Conservation (phyloP, 2,329 filamentous ascomycete genomes). For the Paraconiothyrium brasiliense region DNA sequence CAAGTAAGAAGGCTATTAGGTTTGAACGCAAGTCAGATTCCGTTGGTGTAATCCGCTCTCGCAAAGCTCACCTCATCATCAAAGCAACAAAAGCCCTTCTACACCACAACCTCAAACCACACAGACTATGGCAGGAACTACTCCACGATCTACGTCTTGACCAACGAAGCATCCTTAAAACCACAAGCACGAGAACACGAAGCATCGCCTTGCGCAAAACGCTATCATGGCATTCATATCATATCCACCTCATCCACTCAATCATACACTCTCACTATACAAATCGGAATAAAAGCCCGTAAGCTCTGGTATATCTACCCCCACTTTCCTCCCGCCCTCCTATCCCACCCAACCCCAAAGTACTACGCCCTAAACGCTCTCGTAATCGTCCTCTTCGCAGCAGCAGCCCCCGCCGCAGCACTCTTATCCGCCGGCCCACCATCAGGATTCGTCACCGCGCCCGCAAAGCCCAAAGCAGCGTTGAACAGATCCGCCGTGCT, state of each 20-base stretch:
- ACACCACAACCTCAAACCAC: too few species aligned
- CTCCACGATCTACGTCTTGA: too few species aligned
- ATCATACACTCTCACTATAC: not conserved
- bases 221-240: not conserved
- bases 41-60: too few species aligned
- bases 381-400: conserved; percentile 32
- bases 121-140: too few species aligned
- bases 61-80: too few species aligned
- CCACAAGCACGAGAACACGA: not conserved
- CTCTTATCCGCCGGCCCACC: conserved; percentile 38
- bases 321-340: not conserved
- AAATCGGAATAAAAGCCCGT: not conserved
- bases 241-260: not conserved
- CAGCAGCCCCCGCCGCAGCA: conserved; percentile 21
- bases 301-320: not conserved
- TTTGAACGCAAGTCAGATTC: too few species aligned
- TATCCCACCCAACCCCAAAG: not conserved
- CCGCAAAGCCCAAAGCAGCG: conserved; percentile 49
- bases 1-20: too few species aligned
- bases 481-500: conserved; percentile 55
- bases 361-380: conserved; percentile 16
- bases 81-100: too few species aligned
- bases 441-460: conserved; percentile 43
- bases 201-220: not conserved
- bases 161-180: too few species aligned